A percentile compares a stretch with the other conserved stretches of the same genome.
These are phyloP conservation scores for Coleophoma eucalyptorum DNA, from an alignment of 2,329 filamentous ascomycete species.

Conservation along the genomic window DNA sequence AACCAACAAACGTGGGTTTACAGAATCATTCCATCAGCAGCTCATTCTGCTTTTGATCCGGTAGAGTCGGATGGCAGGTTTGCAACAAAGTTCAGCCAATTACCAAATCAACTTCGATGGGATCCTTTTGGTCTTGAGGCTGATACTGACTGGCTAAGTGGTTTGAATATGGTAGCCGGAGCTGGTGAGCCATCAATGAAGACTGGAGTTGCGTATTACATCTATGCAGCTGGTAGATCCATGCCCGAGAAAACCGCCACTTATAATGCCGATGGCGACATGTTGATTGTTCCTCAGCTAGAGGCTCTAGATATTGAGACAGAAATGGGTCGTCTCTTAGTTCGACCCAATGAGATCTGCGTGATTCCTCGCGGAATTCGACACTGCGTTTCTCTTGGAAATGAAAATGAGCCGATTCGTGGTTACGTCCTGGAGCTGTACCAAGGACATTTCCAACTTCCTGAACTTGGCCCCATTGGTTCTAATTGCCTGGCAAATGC, in stretches of 20 bases:
- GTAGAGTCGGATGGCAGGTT: background rate
- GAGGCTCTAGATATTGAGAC: constrained; percentile 62
- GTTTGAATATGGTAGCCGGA: constrained; percentile 41
- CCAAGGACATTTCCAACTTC: constrained; percentile 56
- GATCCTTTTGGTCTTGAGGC: background rate
- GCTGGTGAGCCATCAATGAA: constrained; percentile 43
- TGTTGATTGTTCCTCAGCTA: constrained; percentile 58
- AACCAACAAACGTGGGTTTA: constrained; percentile 37
- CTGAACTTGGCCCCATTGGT: constrained; percentile 60
- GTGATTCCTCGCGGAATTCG: constrained; percentile 60
- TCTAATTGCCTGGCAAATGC: constrained; percentile 58
- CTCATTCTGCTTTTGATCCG: background rate
- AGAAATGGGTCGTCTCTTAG: constrained; percentile 42
- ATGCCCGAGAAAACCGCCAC: constrained; percentile 42
- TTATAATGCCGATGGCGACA: constrained; percentile 57
- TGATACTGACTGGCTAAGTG: constrained; percentile 35
- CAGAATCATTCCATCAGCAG: constrained; percentile 32
- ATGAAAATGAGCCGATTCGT: constrained; percentile 49
- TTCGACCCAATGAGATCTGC: constrained; percentile 59
- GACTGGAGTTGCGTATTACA: constrained; percentile 42
- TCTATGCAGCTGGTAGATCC: constrained; percentile 39
- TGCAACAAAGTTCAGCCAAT: background rate
- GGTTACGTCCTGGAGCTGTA: constrained; percentile 65
- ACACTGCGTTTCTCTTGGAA: constrained; percentile 52
- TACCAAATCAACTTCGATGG: background rate